phyloP scores from a whole-genome alignment of 768 basidiomycete species.

The Leccinellum luteum region DNA sequence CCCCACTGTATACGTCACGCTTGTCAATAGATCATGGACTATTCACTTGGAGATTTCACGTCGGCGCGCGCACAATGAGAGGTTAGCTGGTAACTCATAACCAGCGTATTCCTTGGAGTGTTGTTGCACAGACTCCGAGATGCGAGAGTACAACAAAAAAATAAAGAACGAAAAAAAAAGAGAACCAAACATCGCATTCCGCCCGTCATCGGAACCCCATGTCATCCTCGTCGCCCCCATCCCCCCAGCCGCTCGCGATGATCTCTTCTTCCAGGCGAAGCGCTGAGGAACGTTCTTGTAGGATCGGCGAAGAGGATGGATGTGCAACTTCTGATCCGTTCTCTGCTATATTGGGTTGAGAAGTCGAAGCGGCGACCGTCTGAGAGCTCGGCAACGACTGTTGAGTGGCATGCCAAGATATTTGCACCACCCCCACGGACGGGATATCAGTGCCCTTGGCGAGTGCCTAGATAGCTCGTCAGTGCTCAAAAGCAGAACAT shows the following conservation, averaged over 20 bases:
- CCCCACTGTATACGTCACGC: background rate
- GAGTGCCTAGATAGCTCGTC: constrained; percentile 49
- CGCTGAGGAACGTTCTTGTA: constrained; percentile 26
- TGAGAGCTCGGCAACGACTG: constrained; percentile 20
- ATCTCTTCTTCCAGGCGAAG: constrained; percentile 57
- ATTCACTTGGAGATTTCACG: background rate
- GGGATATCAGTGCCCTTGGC: constrained; percentile 71
- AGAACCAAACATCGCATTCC: constrained; percentile 1
- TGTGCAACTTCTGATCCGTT: constrained; percentile 25
- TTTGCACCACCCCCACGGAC: constrained; percentile 58
- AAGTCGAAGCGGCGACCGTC: constrained; percentile 16
- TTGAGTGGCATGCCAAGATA: constrained; percentile 60
- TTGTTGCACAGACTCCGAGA: constrained; percentile 14
- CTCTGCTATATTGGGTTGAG: constrained; percentile 22
- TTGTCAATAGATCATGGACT: background rate
- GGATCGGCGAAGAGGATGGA: constrained; percentile 15
- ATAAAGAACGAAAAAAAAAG: background rate
- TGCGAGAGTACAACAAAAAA: constrained; percentile 12
- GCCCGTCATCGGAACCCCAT: constrained; percentile 57
- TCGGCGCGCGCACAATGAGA: background rate
- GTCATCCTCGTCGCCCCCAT: constrained; percentile 62
- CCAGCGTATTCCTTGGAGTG: constrained; percentile 10
- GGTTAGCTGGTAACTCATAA: constrained; percentile 6
- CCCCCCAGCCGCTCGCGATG: constrained; percentile 68
- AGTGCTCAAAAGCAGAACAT: constrained; percentile 2